Evolutionary conservation across 345 rosid species (phyloP), one percentile per base, ranked within the genome.

Genomic region (Chamaenerion angustifolium): DNA sequence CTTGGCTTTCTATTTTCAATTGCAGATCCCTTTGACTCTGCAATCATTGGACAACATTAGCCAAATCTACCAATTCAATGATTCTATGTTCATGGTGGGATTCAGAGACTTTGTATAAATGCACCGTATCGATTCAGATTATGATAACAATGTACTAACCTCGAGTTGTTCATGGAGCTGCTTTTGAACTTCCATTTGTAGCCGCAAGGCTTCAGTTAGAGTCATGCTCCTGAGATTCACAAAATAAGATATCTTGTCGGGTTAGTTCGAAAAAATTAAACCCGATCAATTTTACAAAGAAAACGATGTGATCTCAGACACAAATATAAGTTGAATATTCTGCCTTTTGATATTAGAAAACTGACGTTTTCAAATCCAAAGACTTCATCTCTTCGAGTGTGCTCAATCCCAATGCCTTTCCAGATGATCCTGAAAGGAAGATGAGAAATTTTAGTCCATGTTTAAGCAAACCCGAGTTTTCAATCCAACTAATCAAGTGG

Each of bases 141-240:
- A 1, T 12, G 40, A 27, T 47, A 14, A 13, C 21, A 52, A 42
- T 40, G 45, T 46, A 46, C 56, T 61, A 62, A 85, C 97, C 95
- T 89, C 97, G 57, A 85, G 95, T 63, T 89, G 97, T 70, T 85
- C 97, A 40, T 89, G 97, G 54, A 89, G 93, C 51, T 50, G 83
- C 76, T 85, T 89, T 67, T 89, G 97, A 63, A 89, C 95, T 70
- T 85, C 82, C 87, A 89, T 76, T 71, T 89, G 97, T 76, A 89
- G 51, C 48, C 83, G 69, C 69, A 89, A 66, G 41, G 97, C 89
- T 78, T 85, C 95, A 15, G 89, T 80, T 58, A 82, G 68, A 51
- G 76, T 78, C 49, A 71, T 65, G 60, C 71, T 72, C 71, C 85
- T 82, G 77, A 48, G 25, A 49, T 51, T 8, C 37, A 31, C 37